phyloP scores from a whole-genome alignment of 1,284 basidiomycete species.

The Stereum hirsutum region DNA sequence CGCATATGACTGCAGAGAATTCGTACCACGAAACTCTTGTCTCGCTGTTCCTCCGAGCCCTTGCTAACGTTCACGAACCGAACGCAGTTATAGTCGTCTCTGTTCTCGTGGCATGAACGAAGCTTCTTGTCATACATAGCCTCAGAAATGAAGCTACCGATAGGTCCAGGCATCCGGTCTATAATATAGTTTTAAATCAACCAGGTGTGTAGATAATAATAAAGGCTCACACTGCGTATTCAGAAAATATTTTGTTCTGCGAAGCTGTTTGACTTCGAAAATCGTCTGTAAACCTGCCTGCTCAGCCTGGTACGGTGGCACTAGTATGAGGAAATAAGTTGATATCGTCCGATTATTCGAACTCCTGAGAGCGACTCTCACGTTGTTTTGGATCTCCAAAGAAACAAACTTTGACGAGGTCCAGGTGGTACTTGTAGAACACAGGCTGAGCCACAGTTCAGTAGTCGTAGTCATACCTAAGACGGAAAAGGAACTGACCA shows the following conservation, averaged over 20 bases:
- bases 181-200: background rate
- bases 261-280: conserved; percentile 36
- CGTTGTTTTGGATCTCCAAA: conserved; percentile 40
- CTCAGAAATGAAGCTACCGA: conserved; percentile 38
- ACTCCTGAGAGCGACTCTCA: conserved; percentile 13
- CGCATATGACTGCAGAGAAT: background rate
- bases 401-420: conserved; percentile 28
- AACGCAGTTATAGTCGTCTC: conserved; percentile 19
- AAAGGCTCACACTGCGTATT: conserved; percentile 33
- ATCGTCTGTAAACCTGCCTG: conserved; percentile 31
- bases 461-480: background rate
- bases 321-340: conserved; percentile 17
- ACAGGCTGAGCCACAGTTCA: conserved; percentile 19
- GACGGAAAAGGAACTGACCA: conserved; percentile 23
- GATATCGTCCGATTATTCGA: background rate
- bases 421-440: conserved; percentile 22
- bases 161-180: conserved; percentile 41
- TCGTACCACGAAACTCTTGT: conserved; percentile 34
- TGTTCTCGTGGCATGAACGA: conserved; percentile 24
- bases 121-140: conserved; percentile 30
- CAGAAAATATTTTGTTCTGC: conserved; percentile 24
- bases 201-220: background rate
- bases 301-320: conserved; percentile 38
- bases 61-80: conserved; percentile 32
- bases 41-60: conserved; percentile 26